These are phyloP conservation scores for Nevesoporus exiguus DNA, from an alignment of 768 basidiomycete genomes.

Conservation along the genomic window DNA sequence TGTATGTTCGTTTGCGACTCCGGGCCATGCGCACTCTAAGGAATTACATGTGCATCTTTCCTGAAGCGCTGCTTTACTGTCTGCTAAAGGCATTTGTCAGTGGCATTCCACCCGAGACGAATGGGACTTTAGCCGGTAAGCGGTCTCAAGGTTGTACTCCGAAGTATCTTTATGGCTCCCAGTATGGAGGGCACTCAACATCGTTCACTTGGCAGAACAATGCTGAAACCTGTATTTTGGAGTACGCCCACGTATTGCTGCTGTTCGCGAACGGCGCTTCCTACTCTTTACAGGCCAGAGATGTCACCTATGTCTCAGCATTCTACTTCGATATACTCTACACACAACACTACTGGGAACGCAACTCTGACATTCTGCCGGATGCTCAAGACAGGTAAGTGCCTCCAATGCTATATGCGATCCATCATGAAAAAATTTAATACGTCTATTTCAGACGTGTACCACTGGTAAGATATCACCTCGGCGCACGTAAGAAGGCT, in stretches of 20 bases:
- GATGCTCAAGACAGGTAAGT: slow-evolving; percentile 42
- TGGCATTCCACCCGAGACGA: slow-evolving; percentile 72
- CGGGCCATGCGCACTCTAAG: slow-evolving; percentile 26
- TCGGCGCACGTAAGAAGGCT: slow-evolving; percentile 40
- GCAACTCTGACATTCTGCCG: slow-evolving; percentile 47
- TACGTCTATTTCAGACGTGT: slow-evolving; percentile 12
- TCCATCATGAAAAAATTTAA: not conserved
- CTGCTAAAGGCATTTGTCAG: slow-evolving; percentile 29
- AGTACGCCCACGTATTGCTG: slow-evolving; percentile 24
- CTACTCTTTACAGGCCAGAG: slow-evolving; percentile 14
- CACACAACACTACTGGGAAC: slow-evolving; percentile 49
- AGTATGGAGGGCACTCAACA: slow-evolving; percentile 51
- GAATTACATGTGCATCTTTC: slow-evolving; percentile 50
- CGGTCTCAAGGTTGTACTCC: not conserved
- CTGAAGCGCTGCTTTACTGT: not conserved
- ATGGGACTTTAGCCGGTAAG: slow-evolving; percentile 59
- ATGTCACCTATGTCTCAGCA: slow-evolving; percentile 17
- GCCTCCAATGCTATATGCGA: not conserved
- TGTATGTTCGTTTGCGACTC: not conserved
- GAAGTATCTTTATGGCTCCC: not conserved
- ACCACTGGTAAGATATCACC: slow-evolving; percentile 39
- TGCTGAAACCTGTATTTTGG: slow-evolving; percentile 59
- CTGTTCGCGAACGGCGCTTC: not conserved
- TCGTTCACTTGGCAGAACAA: slow-evolving; percentile 52
- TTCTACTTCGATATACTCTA: not conserved